phyloP scores from a whole-genome alignment of 257 asterid species.

The Solanum pennellii region DNA sequence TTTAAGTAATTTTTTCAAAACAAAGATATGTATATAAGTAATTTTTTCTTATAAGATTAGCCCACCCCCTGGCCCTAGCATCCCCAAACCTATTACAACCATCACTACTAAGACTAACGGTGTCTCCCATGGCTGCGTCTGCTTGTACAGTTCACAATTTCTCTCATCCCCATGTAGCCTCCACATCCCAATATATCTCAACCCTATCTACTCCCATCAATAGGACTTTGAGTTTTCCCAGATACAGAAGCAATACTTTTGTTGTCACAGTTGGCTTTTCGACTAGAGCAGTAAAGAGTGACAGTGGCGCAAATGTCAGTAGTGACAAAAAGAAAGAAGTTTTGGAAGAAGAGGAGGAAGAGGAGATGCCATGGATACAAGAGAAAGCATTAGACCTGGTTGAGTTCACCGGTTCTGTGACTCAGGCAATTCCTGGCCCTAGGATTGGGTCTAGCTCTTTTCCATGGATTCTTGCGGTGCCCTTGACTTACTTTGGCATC shows the following conservation, averaged over 20 bases:
- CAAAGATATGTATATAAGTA: too few relatives aligned
- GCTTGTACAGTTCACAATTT: background rate
- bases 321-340: conserved; percentile 9
- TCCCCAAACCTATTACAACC: background rate
- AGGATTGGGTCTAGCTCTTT: conserved; percentile 78
- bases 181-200: background rate
- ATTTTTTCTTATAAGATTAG: background rate
- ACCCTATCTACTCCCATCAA: background rate
- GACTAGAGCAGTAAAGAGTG: background rate
- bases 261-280: background rate
- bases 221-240: background rate
- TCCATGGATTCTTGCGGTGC: conserved; percentile 87
- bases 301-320: background rate
- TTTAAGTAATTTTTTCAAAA: too few relatives aligned
- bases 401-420: conserved; percentile 87
- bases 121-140: conserved; percentile 1
- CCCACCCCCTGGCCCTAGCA: background rate
- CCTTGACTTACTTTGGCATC: conserved; percentile 71
- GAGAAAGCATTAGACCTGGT: conserved; percentile 96
- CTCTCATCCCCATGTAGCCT: background rate
- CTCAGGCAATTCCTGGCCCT: conserved; percentile 96
- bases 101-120: background rate
- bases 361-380: conserved; percentile 95
- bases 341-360: conserved; percentile 44
- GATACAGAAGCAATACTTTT: background rate